Percentiles rank a stretch among this genome's conserved stretches.
Evolutionary conservation across 768 basidiomycete species (phyloP).

Genomic region (Chalciporus pseudorubinellus): DNA sequence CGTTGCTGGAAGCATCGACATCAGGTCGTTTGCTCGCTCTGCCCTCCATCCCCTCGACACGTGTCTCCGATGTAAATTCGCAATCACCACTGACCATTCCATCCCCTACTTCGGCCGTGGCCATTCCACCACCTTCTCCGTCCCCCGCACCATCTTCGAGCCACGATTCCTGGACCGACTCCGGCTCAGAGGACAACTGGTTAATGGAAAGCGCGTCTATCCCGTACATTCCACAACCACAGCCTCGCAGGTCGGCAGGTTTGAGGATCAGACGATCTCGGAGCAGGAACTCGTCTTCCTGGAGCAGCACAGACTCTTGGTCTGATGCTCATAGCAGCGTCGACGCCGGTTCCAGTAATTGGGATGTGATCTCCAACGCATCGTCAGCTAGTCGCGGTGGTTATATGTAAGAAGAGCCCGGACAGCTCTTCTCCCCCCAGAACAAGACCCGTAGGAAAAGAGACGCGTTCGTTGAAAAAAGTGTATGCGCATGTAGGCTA

Average conservation of each 20-base stretch:
- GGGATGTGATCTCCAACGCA: constrained; percentile 27
- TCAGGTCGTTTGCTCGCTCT: constrained; percentile 13
- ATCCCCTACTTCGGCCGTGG: constrained; percentile 11
- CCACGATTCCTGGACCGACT: constrained; percentile 4
- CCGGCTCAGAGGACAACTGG: constrained; percentile 15
- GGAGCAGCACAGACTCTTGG: constrained; percentile 22
- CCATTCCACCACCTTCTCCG: constrained; percentile 13
- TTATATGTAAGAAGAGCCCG: background rate
- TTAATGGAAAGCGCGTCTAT: background rate
- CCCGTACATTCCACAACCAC: background rate
- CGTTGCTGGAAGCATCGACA: constrained; percentile 3
- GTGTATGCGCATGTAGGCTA: too few relatives aligned
- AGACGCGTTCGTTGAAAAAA: too few relatives aligned
- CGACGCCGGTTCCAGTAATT: constrained; percentile 7
- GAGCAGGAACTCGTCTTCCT: constrained; percentile 15
- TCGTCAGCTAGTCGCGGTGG: constrained; percentile 1
- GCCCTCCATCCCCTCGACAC: constrained; percentile 30
- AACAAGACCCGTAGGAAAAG: too few relatives aligned
- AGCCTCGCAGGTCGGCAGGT: background rate
- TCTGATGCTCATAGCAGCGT: constrained; percentile 27
- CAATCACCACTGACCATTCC: constrained; percentile 30
- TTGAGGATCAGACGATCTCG: constrained; percentile 1
- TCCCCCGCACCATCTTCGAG: constrained; percentile 15
- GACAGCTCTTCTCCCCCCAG: too few relatives aligned
- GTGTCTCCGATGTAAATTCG: constrained; percentile 12